Conservation (phyloP, 2,329 filamentous ascomycete genomes). For the Falciphora oryzae region DNA sequence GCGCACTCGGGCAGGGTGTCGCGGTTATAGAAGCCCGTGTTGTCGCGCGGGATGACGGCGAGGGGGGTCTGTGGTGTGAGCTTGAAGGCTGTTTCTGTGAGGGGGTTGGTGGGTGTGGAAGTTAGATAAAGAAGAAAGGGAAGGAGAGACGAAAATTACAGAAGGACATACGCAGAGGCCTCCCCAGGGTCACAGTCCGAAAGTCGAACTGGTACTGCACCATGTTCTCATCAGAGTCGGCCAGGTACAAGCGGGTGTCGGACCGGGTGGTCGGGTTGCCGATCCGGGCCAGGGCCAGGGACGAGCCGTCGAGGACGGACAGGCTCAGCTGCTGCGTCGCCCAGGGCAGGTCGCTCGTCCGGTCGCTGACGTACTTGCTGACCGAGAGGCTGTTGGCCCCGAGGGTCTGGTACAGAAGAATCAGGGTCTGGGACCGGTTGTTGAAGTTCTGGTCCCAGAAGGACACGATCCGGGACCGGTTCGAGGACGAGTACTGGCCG, state of each 20-base stretch:
- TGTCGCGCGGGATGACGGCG: constrained; percentile 12
- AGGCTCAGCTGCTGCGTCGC: constrained; percentile 9
- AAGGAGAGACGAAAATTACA: not conserved
- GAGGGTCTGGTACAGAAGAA: constrained; percentile 12
- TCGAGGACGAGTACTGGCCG: constrained; percentile 11
- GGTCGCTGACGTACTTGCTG: constrained; percentile 11
- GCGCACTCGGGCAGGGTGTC: constrained; percentile 12
- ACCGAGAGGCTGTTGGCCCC: constrained; percentile 13
- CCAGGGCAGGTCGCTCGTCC: constrained; percentile 9
- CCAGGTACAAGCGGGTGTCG: constrained; percentile 12
- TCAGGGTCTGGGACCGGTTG: constrained; percentile 9
- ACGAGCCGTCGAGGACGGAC: constrained; percentile 12
- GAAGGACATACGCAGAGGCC: not conserved
- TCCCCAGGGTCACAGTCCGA: not conserved
- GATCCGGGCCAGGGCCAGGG: constrained; percentile 11
- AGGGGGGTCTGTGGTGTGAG: constrained; percentile 10
- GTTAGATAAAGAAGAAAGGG: not conserved
- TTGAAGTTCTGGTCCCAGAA: constrained; percentile 15
- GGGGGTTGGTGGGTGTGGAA: not conserved
- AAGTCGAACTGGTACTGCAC: constrained; percentile 1
- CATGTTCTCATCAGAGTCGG: constrained; percentile 8
- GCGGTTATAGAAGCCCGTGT: constrained; percentile 10
- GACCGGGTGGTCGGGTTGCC: constrained; percentile 6
- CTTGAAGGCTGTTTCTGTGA: constrained; percentile 6
- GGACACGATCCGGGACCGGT: constrained; percentile 9